Percentiles rank a stretch among this genome's conserved stretches.
Evolutionary conservation across 352 stramenopile species (phyloP).

Genomic region (Pythium brachiatum): DNA sequence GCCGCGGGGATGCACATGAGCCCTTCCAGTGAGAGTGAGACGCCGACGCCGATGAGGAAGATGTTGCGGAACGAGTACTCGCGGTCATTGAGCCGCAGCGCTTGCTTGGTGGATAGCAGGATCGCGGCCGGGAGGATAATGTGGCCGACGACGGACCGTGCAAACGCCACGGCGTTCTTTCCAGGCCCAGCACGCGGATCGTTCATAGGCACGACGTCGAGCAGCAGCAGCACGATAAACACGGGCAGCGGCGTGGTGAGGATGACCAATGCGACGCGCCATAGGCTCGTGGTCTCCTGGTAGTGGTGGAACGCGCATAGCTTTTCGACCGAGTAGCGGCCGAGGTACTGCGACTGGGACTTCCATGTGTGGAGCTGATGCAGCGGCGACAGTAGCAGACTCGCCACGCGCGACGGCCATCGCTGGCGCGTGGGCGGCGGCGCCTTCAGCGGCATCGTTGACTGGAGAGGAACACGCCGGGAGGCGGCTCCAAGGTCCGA

Average conservation of each 20-base stretch:
- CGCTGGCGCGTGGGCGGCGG: background rate
- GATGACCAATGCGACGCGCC: slow-evolving; percentile 13
- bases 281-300: slow-evolving; percentile 1
- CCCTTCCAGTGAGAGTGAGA: slow-evolving; percentile 5
- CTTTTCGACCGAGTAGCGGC: slow-evolving; percentile 27
- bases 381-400: background rate
- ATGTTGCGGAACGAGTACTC: slow-evolving; percentile 14
- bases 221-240: background rate
- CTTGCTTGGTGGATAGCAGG: slow-evolving; percentile 13
- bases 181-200: background rate
- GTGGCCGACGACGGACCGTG: slow-evolving; percentile 7
- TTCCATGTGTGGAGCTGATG: slow-evolving; percentile 20
- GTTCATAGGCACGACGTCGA: slow-evolving; percentile 16
- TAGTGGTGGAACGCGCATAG: slow-evolving; percentile 20
- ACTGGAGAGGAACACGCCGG: background rate
- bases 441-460: background rate
- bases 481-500: background rate
- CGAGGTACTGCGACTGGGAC: slow-evolving; percentile 22
- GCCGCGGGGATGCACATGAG: slow-evolving; percentile 13
- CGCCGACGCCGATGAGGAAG: background rate
- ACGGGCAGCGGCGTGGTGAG: background rate
- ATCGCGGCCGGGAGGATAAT: slow-evolving; percentile 4
- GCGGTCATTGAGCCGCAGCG: slow-evolving; percentile 9
- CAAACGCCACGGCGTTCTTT: slow-evolving; percentile 7
- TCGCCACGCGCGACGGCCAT: background rate